Percentiles rank a stretch among this genome's conserved stretches.
These are phyloP conservation scores for Apiospora pterosperma DNA, from an alignment of 2,329 filamentous ascomycete genomes.

Conservation along the genomic window DNA sequence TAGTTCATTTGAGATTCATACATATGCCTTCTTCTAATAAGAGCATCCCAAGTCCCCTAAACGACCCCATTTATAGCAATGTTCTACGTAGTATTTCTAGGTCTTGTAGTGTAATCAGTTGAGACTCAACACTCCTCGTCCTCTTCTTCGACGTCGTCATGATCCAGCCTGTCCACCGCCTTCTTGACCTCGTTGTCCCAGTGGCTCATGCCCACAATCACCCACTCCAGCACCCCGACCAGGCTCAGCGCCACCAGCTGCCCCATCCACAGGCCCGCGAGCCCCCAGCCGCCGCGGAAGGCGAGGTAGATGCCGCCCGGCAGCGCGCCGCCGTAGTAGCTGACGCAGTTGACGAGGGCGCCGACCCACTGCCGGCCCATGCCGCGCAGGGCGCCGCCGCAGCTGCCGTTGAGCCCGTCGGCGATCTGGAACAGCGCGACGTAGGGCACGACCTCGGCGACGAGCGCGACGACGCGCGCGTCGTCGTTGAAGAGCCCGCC, in stretches of 20 bases:
- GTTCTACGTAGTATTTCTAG: neutral
- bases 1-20: too few species aligned
- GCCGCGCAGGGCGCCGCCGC: constrained; percentile 74
- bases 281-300: constrained; percentile 9
- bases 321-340: constrained; percentile 79
- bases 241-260: constrained; percentile 79
- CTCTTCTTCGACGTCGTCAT: constrained; percentile 15
- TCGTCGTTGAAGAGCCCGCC: constrained; percentile 82
- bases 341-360: constrained; percentile 75
- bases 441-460: constrained; percentile 75
- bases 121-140: neutral
- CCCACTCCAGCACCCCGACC: constrained; percentile 76
- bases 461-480: constrained; percentile 65
- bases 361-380: constrained; percentile 88
- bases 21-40: neutral
- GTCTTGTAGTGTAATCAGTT: neutral
- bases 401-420: constrained; percentile 81
- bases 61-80: too few species aligned
- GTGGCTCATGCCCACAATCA: constrained; percentile 71
- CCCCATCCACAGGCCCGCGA: constrained; percentile 71
- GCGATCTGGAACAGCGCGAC: constrained; percentile 90
- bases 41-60: neutral
- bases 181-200: constrained; percentile 73
- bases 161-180: constrained; percentile 69
- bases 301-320: constrained; percentile 8